These are phyloP conservation scores for Taphrina flavorubra DNA, from an alignment of 1,139 yeast genomes.

Conservation along the genomic window DNA sequence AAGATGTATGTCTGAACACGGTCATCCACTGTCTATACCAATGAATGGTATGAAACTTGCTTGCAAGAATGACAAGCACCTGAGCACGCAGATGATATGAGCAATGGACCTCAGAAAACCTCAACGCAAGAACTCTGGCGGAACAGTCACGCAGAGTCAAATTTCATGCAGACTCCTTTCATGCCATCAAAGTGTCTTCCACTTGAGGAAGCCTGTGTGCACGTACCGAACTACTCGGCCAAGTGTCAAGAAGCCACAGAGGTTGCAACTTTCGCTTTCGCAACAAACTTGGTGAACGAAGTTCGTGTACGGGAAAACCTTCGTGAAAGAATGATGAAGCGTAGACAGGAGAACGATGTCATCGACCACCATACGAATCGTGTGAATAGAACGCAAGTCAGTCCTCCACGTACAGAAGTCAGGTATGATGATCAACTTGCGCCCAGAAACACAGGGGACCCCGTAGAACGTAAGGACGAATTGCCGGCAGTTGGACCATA, in stretches of 20 bases:
- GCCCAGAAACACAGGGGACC: neutral
- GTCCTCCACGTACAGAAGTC: neutral
- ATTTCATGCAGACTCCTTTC: neutral
- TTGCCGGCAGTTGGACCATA: neutral
- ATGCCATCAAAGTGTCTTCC: neutral
- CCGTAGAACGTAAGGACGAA: neutral
- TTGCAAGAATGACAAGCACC: no score
- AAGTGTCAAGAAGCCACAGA: slow-evolving; percentile 8
- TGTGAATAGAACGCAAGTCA: neutral
- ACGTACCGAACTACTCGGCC: neutral
- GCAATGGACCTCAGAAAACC: neutral
- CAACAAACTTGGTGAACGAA: slow-evolving; percentile 1
- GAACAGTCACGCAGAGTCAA: neutral
- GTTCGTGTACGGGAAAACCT: neutral
- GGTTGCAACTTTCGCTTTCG: neutral
- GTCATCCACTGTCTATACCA: no score
- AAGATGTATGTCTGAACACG: no score
- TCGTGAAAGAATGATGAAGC: neutral
- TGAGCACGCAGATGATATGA: no score
- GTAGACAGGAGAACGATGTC: neutral
- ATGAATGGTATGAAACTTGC: no score
- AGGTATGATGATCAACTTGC: neutral
- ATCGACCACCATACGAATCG: neutral
- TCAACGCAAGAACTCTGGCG: neutral
- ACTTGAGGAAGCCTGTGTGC: neutral